These are phyloP conservation scores for Nakazawaea wyomingensis DNA, from an alignment of 805 yeast genomes.

Conservation along the genomic window DNA sequence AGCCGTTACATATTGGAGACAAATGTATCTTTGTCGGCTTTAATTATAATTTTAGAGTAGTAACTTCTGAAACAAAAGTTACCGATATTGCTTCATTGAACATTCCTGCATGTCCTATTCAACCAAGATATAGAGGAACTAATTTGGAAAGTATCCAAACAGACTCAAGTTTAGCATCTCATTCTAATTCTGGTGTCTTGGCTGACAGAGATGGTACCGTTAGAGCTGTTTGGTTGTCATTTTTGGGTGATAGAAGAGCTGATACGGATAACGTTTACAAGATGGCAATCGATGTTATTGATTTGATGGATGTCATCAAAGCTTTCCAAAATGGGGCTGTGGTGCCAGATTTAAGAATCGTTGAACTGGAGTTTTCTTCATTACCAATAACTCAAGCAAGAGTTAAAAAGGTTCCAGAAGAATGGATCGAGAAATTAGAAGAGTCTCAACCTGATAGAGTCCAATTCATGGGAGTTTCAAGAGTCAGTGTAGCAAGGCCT, in stretches of 20 bases:
- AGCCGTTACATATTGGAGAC: conserved; percentile 68
- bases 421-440: conserved; percentile 72
- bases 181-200: conserved; percentile 75
- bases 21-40: conserved; percentile 76
- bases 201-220: conserved; percentile 75
- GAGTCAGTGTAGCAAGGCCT: conserved; percentile 40
- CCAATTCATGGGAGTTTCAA: conserved; percentile 66
- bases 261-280: conserved; percentile 60
- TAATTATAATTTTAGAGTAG: conserved; percentile 62
- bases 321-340: conserved; percentile 40
- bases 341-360: conserved; percentile 54
- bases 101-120: conserved; percentile 59
- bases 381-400: conserved; percentile 71
- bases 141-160: conserved; percentile 73
- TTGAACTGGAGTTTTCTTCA: conserved; percentile 76
- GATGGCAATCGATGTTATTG: conserved; percentile 74
- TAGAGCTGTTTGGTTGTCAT: conserved; percentile 82
- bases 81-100: conserved; percentile 72
- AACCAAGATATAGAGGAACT: conserved; percentile 83
- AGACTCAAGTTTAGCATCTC: conserved; percentile 66
- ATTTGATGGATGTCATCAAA: conserved; percentile 52
- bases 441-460: conserved; percentile 51
- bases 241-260: conserved; percentile 65
- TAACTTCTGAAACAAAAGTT: conserved; percentile 69
- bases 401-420: conserved; percentile 80